Base-by-base conservation (phyloP, 1,284 basidiomycete species). In the Gymnopus androsaceus region DNA sequence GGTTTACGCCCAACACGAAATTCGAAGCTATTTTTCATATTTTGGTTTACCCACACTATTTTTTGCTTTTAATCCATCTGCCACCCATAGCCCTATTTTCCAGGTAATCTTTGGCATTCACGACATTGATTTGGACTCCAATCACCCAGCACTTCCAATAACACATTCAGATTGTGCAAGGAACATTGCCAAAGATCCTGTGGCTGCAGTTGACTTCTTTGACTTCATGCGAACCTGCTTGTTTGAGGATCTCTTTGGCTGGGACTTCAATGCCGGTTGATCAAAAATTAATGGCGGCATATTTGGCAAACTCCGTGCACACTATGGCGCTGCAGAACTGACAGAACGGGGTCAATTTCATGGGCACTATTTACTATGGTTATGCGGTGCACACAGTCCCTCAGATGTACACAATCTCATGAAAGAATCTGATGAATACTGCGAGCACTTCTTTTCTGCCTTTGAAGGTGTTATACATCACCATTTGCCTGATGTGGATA, bases 281-380 rank as follows among this genome's bases (percentile, higher is more conserved):
- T 47, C 27, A 11, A 54, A 55, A 7, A 17, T 38, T 6, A 53
- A 60, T 2, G 60, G 59, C 1, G 70, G 70, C 0, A 41, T 67
- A 2, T 55, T 73, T 2, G 70, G 69, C 0, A 30, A 51, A 12
- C 61, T 67, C 1, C 63, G 60, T 9, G 65, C 60, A n/a, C 68
- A 65, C 34, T 72, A 70, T 53, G 69, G 68, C 1, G 62, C 58
- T 37, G 63, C 69, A 7, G 70, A 73, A 50, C 62, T 67, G 3
- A 70, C 71, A 41, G 70, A 69, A 0, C 36, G 64, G 14, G 65
- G 69, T 0, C 61, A 61, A 3, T 56, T 70, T 12, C 71, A 72
- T 42, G 67, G 65, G 30, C 71, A 72, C 45, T 65, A 71, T 62
- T 27, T 72, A 8, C 49, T 72, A 5, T 72, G 70, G 69, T 25